Evolutionary conservation across 2,329 filamentous ascomycete genomes (phyloP), one percentile per base, ranked within the genome.

Genomic region (Polychaeton citri): DNA sequence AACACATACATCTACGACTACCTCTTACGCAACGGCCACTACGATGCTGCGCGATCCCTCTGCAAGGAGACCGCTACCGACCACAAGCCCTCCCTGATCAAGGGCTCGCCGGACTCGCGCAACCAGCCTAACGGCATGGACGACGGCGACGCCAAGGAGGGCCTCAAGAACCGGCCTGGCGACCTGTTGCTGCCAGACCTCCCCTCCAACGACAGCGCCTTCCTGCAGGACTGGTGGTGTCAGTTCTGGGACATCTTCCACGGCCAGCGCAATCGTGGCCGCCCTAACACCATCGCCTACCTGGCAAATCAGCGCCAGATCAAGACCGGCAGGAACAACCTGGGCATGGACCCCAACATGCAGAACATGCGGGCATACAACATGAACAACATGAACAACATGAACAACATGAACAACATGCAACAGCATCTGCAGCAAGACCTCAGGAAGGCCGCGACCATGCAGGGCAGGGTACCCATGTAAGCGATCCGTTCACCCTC

Each of bases 181-280:
- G 86, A 93, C 52, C 70, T 96, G 26, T 88, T 88, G 4, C 69
- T 74, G 5, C 79, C 85, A 9, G 76, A 76, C 43, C 66, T 85
- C 5, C 76, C 78, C 9, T 71, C 68, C 54, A 71, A 72, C 33
- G 68, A 68, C 37, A 81, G 80, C 50, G 84, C 83, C 18, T 96
- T 98, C 53, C 68, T 98, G n/a, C 81, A 85, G 48, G 90, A 96
- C 53, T 98, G 90, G 90, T 98, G 92, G 66, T 84, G 79, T 53
- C 72, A 95, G 35, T 98, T 98, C 60, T 96, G 86, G 86, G 90
- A 98, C 52, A 85, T 96, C 49, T 92, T 82, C 61, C 77, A 77
- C 53, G 84, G 85, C 38, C 82, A 88, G 55, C 81, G 84, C 52
- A 74, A 47, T 33, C 55, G 58, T 42, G 42, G 37, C 32, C 41